phyloP scores from a whole-genome alignment of 2,329 filamentous ascomycete species.

The Pseudogymnoascus sp. region DNA sequence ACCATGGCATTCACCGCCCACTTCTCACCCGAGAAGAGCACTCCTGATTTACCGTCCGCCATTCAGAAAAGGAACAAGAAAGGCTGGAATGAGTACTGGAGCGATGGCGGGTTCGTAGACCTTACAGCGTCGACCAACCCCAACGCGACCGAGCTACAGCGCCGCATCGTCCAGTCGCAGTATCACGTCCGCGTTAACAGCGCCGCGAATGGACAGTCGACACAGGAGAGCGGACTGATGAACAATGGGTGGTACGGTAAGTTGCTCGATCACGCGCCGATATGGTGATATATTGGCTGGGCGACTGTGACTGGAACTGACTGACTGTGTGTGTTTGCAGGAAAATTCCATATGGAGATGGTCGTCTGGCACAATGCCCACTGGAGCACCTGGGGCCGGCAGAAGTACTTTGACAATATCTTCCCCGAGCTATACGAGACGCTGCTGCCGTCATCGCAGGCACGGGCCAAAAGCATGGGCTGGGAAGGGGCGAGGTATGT shows the following conservation, averaged over 20 bases:
- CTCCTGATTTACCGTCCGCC: constrained; percentile 20
- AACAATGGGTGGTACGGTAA: constrained; percentile 41
- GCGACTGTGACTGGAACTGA: not conserved
- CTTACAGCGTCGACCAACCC: constrained; percentile 27
- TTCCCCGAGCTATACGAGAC: constrained; percentile 30
- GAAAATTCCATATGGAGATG: constrained; percentile 38
- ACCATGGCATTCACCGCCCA: constrained; percentile 24
- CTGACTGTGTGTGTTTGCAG: constrained; percentile 30
- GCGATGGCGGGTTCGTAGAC: constrained; percentile 35
- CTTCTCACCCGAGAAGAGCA: constrained; percentile 26
- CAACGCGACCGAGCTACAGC: constrained; percentile 35
- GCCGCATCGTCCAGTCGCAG: constrained; percentile 37
- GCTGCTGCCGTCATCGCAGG: constrained; percentile 26
- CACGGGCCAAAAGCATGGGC: constrained; percentile 28
- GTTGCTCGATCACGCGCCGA: not conserved
- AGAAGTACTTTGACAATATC: constrained; percentile 30
- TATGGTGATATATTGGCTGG: not conserved
- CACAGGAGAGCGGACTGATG: constrained; percentile 38
- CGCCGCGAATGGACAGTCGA: constrained; percentile 30
- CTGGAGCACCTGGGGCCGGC: constrained; percentile 34
- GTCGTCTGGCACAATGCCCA: constrained; percentile 36
- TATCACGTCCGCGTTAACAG: constrained; percentile 38
- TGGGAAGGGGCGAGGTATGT: constrained; percentile 27
- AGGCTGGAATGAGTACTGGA: constrained; percentile 21
- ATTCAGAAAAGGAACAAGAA: constrained; percentile 23